A percentile compares a stretch with the other conserved stretches of the same genome.
Evolutionary conservation across 2,329 filamentous ascomycete genomes (phyloP).

Genomic region (Aspergillus sp.): DNA sequence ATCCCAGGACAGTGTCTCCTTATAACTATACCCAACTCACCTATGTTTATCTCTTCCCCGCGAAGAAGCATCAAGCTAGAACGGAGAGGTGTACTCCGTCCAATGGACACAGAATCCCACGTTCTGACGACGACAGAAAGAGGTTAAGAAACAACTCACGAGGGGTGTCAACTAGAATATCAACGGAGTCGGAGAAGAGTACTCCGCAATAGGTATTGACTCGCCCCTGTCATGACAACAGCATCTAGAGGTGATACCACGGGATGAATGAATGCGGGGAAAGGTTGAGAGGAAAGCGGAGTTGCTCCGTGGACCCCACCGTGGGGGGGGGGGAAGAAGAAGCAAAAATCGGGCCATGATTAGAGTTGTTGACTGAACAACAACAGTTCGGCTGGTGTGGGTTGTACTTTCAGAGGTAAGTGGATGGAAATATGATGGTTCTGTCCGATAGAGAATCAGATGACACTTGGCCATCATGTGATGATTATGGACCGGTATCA

Average conservation of each 20-base stretch:
- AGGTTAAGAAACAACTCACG: no score
- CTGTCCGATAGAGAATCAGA: background rate
- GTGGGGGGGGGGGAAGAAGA: no score
- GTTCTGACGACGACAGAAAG: background rate
- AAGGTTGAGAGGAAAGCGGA: background rate
- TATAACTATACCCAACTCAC: background rate
- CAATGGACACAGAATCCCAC: background rate
- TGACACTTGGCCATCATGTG: background rate
- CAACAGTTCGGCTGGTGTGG: background rate
- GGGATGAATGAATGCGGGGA: slow-evolving; percentile 5
- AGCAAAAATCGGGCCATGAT: background rate
- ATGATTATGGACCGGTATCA: background rate
- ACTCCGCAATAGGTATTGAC: no score
- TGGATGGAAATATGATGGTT: background rate
- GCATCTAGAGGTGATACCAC: background rate
- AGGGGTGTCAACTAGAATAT: no score
- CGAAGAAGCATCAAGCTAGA: background rate
- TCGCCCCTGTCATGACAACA: no score
- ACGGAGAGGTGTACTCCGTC: slow-evolving; percentile 12
- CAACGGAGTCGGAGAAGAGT: no score
- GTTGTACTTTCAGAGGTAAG: background rate
- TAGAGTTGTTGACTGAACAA: background rate
- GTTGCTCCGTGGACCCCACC: background rate
- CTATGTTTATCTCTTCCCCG: background rate
- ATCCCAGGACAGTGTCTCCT: background rate